phyloP scores from a whole-genome alignment of 2,329 filamentous ascomycete genomes.

The Thielaviopsis ethacetica region DNA sequence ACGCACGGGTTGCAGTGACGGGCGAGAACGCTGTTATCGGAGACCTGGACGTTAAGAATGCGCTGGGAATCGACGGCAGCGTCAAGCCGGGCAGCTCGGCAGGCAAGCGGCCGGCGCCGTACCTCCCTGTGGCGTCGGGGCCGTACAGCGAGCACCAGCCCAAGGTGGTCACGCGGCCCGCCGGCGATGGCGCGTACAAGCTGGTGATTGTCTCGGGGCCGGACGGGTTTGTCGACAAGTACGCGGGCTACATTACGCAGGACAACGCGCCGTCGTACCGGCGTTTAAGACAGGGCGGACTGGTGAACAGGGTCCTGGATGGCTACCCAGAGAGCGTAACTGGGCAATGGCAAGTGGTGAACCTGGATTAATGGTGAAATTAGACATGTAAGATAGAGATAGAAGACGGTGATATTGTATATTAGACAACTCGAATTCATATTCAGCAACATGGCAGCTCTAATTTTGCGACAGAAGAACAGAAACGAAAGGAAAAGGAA shows the following conservation, averaged over 20 bases:
- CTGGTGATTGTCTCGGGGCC: conserved; percentile 79
- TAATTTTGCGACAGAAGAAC: not conserved
- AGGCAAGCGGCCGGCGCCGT: conserved; percentile 15
- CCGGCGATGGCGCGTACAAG: conserved; percentile 30
- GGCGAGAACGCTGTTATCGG: conserved; percentile 55
- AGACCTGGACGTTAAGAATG: conserved; percentile 28
- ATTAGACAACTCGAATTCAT: not conserved
- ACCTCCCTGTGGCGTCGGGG: conserved; percentile 16
- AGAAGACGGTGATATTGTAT: not conserved
- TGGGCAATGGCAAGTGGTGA: conserved; percentile 10
- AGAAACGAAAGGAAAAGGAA: not conserved
- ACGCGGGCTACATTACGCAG: conserved; percentile 41
- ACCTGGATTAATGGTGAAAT: conserved; percentile 4
- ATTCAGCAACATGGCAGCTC: not conserved
- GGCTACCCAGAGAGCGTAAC: conserved; percentile 1
- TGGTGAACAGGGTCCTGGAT: conserved; percentile 9
- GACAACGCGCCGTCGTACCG: conserved; percentile 10
- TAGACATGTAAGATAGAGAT: conserved; percentile 1
- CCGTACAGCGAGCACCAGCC: conserved; percentile 9
- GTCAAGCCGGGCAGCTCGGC: conserved; percentile 15
- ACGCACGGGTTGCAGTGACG: conserved; percentile 65
- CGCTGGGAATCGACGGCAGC: conserved; percentile 14
- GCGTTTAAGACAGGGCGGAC: conserved; percentile 8
- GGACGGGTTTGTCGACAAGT: conserved; percentile 70
- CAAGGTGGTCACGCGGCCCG: conserved; percentile 11